Evolutionary conservation across 495 filamentous ascomycete species (phyloP).

Genomic region (Massariosphaeria phaeospora): DNA sequence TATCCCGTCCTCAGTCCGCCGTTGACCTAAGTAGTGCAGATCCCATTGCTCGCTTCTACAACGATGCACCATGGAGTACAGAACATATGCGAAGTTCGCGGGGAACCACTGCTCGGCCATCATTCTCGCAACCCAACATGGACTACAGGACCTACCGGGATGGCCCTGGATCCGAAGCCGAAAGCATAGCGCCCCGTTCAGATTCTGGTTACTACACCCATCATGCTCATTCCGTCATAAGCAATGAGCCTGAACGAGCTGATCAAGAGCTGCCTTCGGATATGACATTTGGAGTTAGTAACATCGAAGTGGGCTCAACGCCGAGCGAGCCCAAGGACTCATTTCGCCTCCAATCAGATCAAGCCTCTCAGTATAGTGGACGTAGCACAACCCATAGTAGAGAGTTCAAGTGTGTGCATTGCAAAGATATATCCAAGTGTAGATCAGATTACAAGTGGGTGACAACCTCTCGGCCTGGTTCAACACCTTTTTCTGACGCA

Average conservation of each 20-base stretch:
- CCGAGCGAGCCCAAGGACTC: slow-evolving; percentile 8
- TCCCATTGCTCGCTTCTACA: slow-evolving; percentile 25
- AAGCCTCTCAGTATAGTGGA: slow-evolving; percentile 17
- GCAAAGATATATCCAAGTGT: slow-evolving; percentile 31
- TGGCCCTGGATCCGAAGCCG: slow-evolving; percentile 10
- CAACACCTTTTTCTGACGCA: slow-evolving; percentile 6
- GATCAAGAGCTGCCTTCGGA: slow-evolving; percentile 18
- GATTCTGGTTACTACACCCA: slow-evolving; percentile 32
- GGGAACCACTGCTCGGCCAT: not conserved
- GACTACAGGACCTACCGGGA: slow-evolving; percentile 10
- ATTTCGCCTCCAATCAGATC: slow-evolving; percentile 4
- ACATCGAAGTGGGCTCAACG: slow-evolving; percentile 13
- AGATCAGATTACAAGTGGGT: slow-evolving; percentile 33
- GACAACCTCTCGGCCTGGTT: not conserved
- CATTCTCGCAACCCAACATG: slow-evolving; percentile 10
- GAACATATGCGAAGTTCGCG: slow-evolving; percentile 10
- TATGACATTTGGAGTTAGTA: slow-evolving; percentile 11
- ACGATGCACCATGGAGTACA: slow-evolving; percentile 28
- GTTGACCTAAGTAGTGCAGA: slow-evolving; percentile 11
- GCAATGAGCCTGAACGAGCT: slow-evolving; percentile 12
- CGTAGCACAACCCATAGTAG: slow-evolving; percentile 12
- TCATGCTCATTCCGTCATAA: slow-evolving; percentile 17
- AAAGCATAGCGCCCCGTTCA: slow-evolving; percentile 10
- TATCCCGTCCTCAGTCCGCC: slow-evolving; percentile 4
- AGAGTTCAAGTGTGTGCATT: slow-evolving; percentile 22